Percentiles rank a stretch among this genome's conserved stretches.
Conservation (phyloP, 768 basidiomycete genomes). For the Clavaria fumosa region DNA sequence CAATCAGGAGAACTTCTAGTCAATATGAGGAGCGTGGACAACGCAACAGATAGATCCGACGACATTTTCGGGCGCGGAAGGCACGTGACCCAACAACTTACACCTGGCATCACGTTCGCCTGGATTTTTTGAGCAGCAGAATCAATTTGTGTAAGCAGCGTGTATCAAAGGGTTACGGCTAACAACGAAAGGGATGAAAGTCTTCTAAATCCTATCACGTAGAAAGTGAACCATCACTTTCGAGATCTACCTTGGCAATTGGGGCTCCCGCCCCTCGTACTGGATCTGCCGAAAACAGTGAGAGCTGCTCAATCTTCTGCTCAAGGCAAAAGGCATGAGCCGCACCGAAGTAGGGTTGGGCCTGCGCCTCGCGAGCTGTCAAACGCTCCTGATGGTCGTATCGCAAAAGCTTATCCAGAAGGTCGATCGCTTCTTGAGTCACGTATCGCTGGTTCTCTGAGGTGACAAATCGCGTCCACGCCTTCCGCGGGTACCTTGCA, state of each 20-base stretch:
- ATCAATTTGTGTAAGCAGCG: too few relatives aligned
- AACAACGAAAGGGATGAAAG: too few relatives aligned
- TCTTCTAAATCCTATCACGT: too few relatives aligned
- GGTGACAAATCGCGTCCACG: slow-evolving; percentile 91
- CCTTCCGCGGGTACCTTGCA: slow-evolving; percentile 75
- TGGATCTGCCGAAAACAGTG: slow-evolving; percentile 33
- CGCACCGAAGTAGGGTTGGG: slow-evolving; percentile 84
- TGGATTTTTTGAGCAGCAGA: too few relatives aligned
- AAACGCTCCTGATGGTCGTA: slow-evolving; percentile 97
- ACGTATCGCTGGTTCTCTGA: slow-evolving; percentile 94
- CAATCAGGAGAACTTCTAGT: too few relatives aligned
- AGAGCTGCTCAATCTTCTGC: slow-evolving; percentile 10
- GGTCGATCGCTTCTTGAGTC: slow-evolving; percentile 92
- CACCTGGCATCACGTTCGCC: too few relatives aligned
- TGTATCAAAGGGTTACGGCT: too few relatives aligned
- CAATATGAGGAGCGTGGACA: too few relatives aligned
- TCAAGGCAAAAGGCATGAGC: slow-evolving; percentile 7
- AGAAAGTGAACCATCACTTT: slow-evolving; percentile 17
- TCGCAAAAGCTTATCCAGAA: slow-evolving; percentile 85
- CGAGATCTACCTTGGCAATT: slow-evolving; percentile 32
- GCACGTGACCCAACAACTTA: too few relatives aligned
- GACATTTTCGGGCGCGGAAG: too few relatives aligned
- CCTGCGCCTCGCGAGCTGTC: slow-evolving; percentile 86
- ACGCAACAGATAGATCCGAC: too few relatives aligned
- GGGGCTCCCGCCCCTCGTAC: slow-evolving; percentile 20